A percentile compares a stretch with the other conserved stretches of the same genome.
phyloP scores from a whole-genome alignment of 352 stramenopile genomes.

The Pythium grandisporangium region DNA sequence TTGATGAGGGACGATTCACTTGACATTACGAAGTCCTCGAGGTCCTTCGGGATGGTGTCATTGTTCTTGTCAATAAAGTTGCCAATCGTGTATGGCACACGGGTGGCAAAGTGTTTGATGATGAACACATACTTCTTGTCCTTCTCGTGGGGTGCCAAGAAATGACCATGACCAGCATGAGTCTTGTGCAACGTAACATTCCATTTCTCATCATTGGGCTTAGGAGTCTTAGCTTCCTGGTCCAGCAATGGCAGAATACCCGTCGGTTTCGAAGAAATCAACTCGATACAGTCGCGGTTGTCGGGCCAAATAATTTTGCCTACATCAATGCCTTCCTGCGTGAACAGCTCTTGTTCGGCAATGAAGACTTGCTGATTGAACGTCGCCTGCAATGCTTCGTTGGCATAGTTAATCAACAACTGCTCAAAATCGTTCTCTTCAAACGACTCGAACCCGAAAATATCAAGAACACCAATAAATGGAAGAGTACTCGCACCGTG shows the following conservation, averaged over 20 bases:
- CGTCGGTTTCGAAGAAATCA: slow-evolving; percentile 75
- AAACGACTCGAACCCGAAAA: slow-evolving; percentile 97
- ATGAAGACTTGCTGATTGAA: slow-evolving; percentile 90
- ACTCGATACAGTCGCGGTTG: slow-evolving; percentile 79
- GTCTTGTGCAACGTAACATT: slow-evolving; percentile 76
- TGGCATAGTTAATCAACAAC: slow-evolving; percentile 87
- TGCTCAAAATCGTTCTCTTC: slow-evolving; percentile 90
- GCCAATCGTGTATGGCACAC: slow-evolving; percentile 91
- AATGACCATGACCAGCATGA: slow-evolving; percentile 59
- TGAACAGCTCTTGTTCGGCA: slow-evolving; percentile 76
- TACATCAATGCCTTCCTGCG: slow-evolving; percentile 72
- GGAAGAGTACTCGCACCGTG: slow-evolving; percentile 56
- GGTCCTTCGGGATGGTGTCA: slow-evolving; percentile 90
- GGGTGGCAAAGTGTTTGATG: slow-evolving; percentile 94
- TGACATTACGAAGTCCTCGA: slow-evolving; percentile 83
- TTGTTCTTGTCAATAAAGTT: slow-evolving; percentile 97
- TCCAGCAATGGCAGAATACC: slow-evolving; percentile 76
- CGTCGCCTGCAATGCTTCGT: slow-evolving; percentile 81
- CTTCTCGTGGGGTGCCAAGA: slow-evolving; percentile 73
- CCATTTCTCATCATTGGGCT: slow-evolving; percentile 83
- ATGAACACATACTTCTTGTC: slow-evolving; percentile 92
- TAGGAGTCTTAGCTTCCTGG: slow-evolving; percentile 70
- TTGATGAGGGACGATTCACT: slow-evolving; percentile 72
- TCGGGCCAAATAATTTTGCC: slow-evolving; percentile 79
- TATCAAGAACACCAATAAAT: slow-evolving; percentile 95